phyloP scores from a whole-genome alignment of 2,329 filamentous ascomycete genomes.

The Fusarium sambucinum region DNA sequence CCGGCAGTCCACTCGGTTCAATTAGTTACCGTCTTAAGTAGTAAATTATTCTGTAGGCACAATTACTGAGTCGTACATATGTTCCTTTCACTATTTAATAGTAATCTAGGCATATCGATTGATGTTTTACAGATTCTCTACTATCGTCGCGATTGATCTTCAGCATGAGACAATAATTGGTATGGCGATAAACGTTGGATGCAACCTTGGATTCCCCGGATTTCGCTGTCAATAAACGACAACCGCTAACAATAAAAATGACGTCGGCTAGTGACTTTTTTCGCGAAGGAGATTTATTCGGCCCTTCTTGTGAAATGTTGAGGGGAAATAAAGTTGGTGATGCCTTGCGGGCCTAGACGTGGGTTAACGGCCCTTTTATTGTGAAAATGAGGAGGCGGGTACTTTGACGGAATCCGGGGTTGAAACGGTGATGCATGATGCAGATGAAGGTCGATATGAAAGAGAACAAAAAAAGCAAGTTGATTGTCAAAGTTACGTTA shows the following conservation, averaged over 20 bases:
- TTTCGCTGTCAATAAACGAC: not conserved
- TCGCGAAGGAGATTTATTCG: slow-evolving; percentile 9
- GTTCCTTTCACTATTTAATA: no score
- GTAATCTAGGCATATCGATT: no score
- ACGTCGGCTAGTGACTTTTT: not conserved
- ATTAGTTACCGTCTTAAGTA: no score
- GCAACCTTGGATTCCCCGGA: slow-evolving; percentile 10
- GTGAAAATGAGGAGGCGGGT: slow-evolving; percentile 5
- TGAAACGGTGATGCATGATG: not conserved
- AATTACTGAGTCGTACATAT: no score
- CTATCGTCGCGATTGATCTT: not conserved
- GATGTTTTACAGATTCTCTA: not conserved
- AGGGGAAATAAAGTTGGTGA: slow-evolving; percentile 30
- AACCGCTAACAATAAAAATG: not conserved
- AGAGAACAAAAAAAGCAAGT: not conserved
- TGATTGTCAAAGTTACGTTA: not conserved
- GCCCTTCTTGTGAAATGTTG: slow-evolving; percentile 17
- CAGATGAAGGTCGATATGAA: not conserved
- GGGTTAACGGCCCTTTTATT: slow-evolving; percentile 5
- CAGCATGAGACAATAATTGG: not conserved
- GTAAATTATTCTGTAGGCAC: no score
- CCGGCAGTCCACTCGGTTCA: no score
- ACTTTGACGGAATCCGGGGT: slow-evolving; percentile 8
- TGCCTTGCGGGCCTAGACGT: not conserved
- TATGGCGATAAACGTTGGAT: no score